Conservation (phyloP, 352 stramenopile genomes). For the Globisporangium alternatum region DNA sequence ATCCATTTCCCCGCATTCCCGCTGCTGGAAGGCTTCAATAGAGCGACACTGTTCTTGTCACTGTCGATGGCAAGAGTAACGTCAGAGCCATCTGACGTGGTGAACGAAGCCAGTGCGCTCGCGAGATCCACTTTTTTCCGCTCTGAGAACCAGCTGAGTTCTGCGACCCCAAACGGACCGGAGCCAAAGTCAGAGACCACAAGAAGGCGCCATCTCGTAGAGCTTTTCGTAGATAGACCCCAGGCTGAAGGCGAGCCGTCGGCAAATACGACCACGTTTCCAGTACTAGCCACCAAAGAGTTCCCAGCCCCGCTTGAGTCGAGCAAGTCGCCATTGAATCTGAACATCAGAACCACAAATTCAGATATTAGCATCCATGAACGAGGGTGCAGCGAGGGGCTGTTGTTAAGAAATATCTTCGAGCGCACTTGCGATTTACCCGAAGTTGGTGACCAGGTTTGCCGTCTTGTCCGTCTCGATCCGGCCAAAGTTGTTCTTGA, state of each 20-base stretch:
- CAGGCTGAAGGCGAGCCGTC: slow-evolving; percentile 2
- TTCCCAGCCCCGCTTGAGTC: slow-evolving; percentile 7
- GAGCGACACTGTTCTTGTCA: slow-evolving; percentile 23
- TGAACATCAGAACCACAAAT: neutral
- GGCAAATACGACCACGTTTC: neutral
- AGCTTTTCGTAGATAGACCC: neutral
- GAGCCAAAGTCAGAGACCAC: slow-evolving; percentile 20
- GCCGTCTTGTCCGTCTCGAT: neutral
- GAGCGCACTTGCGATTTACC: neutral
- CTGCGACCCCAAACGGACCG: slow-evolving; percentile 24
- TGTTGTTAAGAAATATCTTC: neutral
- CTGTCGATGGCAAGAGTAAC: slow-evolving; percentile 21
- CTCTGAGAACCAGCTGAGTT: slow-evolving; percentile 31
- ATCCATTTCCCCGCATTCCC: slow-evolving; percentile 23
- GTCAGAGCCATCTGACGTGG: slow-evolving; percentile 22
- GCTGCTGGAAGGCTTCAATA: slow-evolving; percentile 10
- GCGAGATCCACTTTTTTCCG: slow-evolving; percentile 18
- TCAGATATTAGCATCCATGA: neutral
- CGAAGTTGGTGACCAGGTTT: slow-evolving; percentile 6
- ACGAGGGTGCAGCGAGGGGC: neutral
- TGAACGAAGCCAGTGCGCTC: slow-evolving; percentile 5
- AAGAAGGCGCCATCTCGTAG: slow-evolving; percentile 18
- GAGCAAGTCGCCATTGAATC: slow-evolving; percentile 6
- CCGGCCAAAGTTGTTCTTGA: slow-evolving; percentile 7
- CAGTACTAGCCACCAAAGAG: neutral